Evolutionary conservation across 768 basidiomycete genomes (phyloP).

Genomic region (Collybia mongolica): DNA sequence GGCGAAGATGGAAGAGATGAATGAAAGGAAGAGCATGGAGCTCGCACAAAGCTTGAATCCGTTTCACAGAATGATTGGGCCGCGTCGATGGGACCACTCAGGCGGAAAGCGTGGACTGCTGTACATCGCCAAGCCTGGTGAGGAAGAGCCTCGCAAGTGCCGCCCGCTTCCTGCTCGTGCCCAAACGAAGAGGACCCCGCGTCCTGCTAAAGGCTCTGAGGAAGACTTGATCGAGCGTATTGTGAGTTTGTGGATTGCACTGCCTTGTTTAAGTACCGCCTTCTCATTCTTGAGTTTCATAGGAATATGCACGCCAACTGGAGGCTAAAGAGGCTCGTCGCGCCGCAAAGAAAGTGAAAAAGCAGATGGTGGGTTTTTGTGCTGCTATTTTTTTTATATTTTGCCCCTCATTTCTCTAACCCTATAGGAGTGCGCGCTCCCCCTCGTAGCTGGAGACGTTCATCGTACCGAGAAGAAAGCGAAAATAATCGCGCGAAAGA

Average conservation of each 20-base stretch:
- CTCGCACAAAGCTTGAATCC: too few species aligned
- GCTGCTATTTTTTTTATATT: not conserved
- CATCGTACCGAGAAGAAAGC: not conserved
- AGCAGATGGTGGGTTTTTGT: not conserved
- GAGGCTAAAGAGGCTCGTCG: not conserved
- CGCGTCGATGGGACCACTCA: too few species aligned
- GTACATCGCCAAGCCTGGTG: not conserved
- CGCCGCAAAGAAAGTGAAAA: not conserved
- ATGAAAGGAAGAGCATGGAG: too few species aligned
- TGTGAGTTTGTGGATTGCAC: not conserved
- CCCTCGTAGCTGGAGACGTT: not conserved
- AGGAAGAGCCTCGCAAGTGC: not conserved
- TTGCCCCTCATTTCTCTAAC: not conserved
- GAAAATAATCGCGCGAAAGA: not conserved
- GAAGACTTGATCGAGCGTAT: conserved; percentile 10
- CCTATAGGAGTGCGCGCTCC: not conserved
- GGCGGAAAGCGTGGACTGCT: not conserved
- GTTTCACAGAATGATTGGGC: too few species aligned
- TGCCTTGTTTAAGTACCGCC: not conserved
- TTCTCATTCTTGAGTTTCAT: not conserved
- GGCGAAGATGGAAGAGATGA: too few species aligned
- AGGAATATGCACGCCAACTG: not conserved
- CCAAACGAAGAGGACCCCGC: not conserved
- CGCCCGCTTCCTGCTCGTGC: not conserved
- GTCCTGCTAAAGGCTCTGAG: conserved; percentile 10